phyloP scores from a whole-genome alignment of 2,329 filamentous ascomycete species.

The Shiraia bambusicola region DNA sequence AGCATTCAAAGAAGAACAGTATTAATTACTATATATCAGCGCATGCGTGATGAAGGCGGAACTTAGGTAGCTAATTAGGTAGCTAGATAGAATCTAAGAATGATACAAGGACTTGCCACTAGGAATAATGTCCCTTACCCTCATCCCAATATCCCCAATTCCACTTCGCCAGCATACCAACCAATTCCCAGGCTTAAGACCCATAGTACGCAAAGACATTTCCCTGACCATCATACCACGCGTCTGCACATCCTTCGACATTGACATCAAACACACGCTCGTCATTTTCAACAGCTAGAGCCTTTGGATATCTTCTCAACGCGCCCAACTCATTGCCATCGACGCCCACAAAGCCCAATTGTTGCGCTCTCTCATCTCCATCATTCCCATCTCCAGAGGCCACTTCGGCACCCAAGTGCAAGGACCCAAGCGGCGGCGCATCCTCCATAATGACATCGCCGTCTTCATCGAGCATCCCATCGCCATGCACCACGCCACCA shows the following conservation, averaged over 20 bases:
- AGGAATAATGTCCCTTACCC: too few relatives aligned
- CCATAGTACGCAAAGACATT: conserved; percentile 25
- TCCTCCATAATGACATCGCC: conserved; percentile 18
- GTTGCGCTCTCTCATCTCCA: conserved; percentile 3
- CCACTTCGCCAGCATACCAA: too few relatives aligned
- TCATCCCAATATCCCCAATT: too few relatives aligned
- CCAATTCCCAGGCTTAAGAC: neutral
- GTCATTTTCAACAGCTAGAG: conserved; percentile 34
- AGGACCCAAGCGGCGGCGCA: neutral
- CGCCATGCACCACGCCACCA: conserved; percentile 30
- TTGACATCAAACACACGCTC: conserved; percentile 30
- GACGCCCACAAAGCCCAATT: conserved; percentile 12
- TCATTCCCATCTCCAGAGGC: conserved; percentile 1
- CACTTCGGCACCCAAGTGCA: neutral
- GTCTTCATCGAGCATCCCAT: conserved; percentile 5
- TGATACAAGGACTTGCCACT: too few relatives aligned
- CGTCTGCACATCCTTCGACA: conserved; percentile 26
- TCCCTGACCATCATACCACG: conserved; percentile 33
- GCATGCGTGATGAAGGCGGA: too few relatives aligned
- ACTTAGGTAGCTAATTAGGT: too few relatives aligned
- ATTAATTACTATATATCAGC: too few relatives aligned
- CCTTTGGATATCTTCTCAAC: conserved; percentile 18
- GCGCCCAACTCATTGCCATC: conserved; percentile 24
- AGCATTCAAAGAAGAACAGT: too few relatives aligned
- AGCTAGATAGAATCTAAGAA: too few relatives aligned